Conservation (phyloP, 371 early-diverging fungal species). For the Encephalitozoon intestinalis region DNA sequence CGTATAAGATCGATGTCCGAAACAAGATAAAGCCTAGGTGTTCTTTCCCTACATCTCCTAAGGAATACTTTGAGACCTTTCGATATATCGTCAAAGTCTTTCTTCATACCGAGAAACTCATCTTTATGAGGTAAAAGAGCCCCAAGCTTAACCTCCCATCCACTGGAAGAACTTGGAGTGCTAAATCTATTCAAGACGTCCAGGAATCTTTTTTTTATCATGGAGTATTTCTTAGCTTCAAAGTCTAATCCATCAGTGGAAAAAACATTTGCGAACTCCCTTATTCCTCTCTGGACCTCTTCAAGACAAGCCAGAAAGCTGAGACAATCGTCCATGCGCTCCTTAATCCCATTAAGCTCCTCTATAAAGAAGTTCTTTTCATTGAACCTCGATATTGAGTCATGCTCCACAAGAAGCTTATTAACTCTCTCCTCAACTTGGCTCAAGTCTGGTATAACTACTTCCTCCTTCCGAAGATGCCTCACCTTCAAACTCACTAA, state of each 20-base stretch:
- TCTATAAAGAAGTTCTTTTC: not conserved
- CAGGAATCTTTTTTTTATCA: not conserved
- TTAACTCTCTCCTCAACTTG: not conserved
- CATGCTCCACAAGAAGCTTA: not conserved
- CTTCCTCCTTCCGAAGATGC: not conserved
- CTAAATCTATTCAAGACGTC: not conserved
- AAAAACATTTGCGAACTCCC: not conserved
- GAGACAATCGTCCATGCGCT: not conserved
- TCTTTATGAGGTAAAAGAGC: not conserved
- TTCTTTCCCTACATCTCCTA: not conserved
- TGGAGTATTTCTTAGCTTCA: not conserved
- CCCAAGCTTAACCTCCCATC: not conserved
- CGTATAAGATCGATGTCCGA: slow-evolving; percentile 64
- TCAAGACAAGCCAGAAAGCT: not conserved
- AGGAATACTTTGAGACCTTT: not conserved
- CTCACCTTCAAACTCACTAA: not conserved
- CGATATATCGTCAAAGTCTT: not conserved
- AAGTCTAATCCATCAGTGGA: not conserved
- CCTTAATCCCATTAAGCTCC: not conserved
- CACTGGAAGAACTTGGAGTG: not conserved
- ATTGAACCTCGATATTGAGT: not conserved
- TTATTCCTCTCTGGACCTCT: not conserved
- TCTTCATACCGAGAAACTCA: not conserved
- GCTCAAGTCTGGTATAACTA: not conserved
- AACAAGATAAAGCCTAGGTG: slow-evolving; percentile 63